These are phyloP conservation scores for Saccharomycopsis javanensis DNA, from an alignment of 805 yeast genomes.

Conservation along the genomic window DNA sequence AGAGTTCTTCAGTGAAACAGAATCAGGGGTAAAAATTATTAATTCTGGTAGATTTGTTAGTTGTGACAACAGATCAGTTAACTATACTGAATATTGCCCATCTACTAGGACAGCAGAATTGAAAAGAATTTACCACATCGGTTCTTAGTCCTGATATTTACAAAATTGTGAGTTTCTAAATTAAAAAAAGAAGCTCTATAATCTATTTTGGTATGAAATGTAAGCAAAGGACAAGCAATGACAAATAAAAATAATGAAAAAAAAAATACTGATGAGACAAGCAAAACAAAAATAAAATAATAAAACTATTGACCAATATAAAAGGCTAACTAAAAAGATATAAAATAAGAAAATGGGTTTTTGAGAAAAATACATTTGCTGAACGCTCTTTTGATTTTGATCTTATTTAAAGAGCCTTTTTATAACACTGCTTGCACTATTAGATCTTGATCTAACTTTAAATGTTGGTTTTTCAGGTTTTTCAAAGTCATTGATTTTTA, in stretches of 20 bases:
- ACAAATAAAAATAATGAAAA: not conserved
- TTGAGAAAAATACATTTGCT: not conserved
- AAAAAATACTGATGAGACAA: not conserved
- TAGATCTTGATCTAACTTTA: not conserved
- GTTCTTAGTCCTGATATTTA: not conserved
- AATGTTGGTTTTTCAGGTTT: not conserved
- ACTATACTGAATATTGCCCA: constrained; percentile 69
- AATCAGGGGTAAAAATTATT: constrained; percentile 71
- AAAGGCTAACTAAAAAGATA: not conserved
- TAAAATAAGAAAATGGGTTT: not conserved
- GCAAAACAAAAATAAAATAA: not conserved
- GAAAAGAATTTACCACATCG: constrained; percentile 32
- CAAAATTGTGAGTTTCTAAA: no score
- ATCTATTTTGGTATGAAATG: not conserved
- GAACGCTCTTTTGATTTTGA: no score
- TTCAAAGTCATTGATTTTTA: constrained; percentile 6
- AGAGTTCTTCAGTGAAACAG: constrained; percentile 63
- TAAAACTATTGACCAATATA: not conserved
- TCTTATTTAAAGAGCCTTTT: not conserved
- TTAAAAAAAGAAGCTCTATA: not conserved
- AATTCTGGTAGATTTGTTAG: constrained; percentile 55
- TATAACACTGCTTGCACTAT: not conserved
- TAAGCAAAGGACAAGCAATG: not conserved
- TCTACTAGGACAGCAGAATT: constrained; percentile 41
- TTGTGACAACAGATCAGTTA: constrained; percentile 37